Evolutionary conservation across 2,329 filamentous ascomycete species (phyloP), one percentile per base, ranked within the genome.

Genomic region (Oidium heveae): DNA sequence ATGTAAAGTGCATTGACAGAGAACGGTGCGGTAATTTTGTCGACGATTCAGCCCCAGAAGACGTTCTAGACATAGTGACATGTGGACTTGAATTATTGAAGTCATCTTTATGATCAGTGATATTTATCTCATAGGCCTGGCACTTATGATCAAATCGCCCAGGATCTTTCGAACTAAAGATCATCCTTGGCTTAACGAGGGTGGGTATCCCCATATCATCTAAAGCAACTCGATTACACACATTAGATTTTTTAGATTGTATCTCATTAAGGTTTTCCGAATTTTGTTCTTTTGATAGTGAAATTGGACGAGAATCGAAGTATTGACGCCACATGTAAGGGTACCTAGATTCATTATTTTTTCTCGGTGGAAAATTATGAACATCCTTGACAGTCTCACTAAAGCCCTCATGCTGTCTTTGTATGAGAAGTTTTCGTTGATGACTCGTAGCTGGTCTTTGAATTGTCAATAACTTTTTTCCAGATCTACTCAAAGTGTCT

Each of bases 401-500:
- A 32, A 55, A 36, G 39, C 57, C 53, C 34, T 57, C 55, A 44
- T 58, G 58, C 55, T 65, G 62, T 57, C 79, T 74, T 60, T 84
- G 77, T 32, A 86, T 68, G 1, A 81, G 85, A 36, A 77, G 79
- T 49, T 81, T 83, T 61, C 84, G 74, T 64, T 88, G 82, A 63
- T 87, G 83, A 65, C 84, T 87, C 18, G 84, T 88, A 49, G 82
- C 82, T 54, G 84, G 84, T 61, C 84, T 72, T 56, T 81, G 77
- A 56, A 88, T 72, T 22, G 75, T 78, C 2, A 78, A 74, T 57
- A 83, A 70, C 61, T 82, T 76, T 51, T 79, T 74, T 59, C 69
- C 76, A 34, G 79, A 72, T 58, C 73, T 70, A 56, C 70, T 71
- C 56, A 71, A 69, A 33, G 68, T 63, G 34, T 69, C 59, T 46